Evolutionary conservation across 495 filamentous ascomycete species (phyloP).

Genomic region (Pyrenula aspistea): DNA sequence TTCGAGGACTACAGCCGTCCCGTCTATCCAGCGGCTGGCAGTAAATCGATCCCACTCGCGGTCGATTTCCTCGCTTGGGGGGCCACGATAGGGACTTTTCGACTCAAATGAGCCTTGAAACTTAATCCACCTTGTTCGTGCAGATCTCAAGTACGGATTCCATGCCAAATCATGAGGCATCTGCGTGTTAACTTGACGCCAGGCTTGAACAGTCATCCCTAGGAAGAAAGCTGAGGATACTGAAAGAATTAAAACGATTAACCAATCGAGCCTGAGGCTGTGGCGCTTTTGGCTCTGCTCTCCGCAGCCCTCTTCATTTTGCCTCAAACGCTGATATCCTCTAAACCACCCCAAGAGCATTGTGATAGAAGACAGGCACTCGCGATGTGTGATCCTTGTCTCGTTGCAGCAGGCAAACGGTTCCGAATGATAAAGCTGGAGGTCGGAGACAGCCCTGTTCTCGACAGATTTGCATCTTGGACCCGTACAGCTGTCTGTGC

Average conservation of each 20-base stretch:
- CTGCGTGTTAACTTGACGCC: not conserved
- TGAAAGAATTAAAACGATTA: not conserved
- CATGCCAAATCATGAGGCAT: not conserved
- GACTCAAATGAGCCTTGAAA: not conserved
- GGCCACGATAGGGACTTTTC: not conserved
- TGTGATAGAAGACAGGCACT: not conserved
- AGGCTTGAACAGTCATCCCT: not conserved
- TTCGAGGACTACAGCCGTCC: not conserved
- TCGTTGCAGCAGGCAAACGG: not conserved
- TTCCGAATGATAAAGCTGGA: not conserved
- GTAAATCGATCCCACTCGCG: not conserved
- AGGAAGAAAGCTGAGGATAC: not conserved
- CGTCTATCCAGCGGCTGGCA: not conserved
- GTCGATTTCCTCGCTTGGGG: not conserved
- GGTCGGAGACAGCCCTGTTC: not conserved
- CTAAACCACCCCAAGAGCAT: not conserved
- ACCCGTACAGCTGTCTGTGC: too few relatives aligned
- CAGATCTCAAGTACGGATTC: not conserved
- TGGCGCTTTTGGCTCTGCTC: not conserved
- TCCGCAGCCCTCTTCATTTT: not conserved
- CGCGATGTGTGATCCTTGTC: not conserved
- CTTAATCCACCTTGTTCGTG: not conserved
- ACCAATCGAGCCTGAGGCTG: not conserved
- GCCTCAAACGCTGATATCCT: not conserved
- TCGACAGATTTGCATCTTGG: not conserved